These are phyloP conservation scores for Bacterosira constricta DNA, from an alignment of 108 stramenopile genomes.

Conservation along the genomic window DNA sequence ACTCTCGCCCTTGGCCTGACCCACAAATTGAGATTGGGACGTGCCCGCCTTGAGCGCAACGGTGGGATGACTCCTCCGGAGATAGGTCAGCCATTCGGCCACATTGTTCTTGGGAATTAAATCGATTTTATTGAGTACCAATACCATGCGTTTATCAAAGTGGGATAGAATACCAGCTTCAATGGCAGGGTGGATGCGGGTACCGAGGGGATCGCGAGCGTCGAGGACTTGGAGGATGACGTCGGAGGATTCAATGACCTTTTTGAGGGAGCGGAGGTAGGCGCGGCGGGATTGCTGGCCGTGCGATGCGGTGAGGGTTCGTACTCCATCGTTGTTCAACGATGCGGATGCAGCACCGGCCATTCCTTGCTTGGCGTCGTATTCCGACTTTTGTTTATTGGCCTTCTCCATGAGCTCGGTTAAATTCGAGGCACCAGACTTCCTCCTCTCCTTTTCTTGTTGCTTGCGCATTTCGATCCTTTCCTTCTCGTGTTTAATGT, in stretches of 20 bases:
- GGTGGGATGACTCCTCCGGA: constrained; percentile 85
- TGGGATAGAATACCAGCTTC: constrained; percentile 88
- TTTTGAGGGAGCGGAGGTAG: constrained; percentile 92
- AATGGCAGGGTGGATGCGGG: constrained; percentile 86
- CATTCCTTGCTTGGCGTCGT: constrained; percentile 29
- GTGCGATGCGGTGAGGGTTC: constrained; percentile 25
- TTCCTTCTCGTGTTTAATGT: constrained; percentile 80
- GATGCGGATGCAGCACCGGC: neutral
- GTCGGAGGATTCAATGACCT: constrained; percentile 95
- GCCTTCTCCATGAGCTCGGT: constrained; percentile 38
- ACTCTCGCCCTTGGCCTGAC: constrained; percentile 56
- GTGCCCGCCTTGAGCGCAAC: constrained; percentile 95
- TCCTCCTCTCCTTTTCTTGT: constrained; percentile 69
- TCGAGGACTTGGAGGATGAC: constrained; percentile 98
- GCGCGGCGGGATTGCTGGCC: constrained; percentile 62
- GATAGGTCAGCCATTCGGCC: constrained; percentile 87
- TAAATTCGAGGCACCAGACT: constrained; percentile 16
- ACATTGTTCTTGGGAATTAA: constrained; percentile 96
- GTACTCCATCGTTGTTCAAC: constrained; percentile 10
- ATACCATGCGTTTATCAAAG: constrained; percentile 92
- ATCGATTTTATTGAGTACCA: constrained; percentile 99
- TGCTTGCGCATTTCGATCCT: constrained; percentile 70
- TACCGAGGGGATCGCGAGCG: constrained; percentile 97
- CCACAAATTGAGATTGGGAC: constrained; percentile 57
- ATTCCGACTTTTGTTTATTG: constrained; percentile 58